Conservation (phyloP, 495 filamentous ascomycete species). For the Penicillium canariense region DNA sequence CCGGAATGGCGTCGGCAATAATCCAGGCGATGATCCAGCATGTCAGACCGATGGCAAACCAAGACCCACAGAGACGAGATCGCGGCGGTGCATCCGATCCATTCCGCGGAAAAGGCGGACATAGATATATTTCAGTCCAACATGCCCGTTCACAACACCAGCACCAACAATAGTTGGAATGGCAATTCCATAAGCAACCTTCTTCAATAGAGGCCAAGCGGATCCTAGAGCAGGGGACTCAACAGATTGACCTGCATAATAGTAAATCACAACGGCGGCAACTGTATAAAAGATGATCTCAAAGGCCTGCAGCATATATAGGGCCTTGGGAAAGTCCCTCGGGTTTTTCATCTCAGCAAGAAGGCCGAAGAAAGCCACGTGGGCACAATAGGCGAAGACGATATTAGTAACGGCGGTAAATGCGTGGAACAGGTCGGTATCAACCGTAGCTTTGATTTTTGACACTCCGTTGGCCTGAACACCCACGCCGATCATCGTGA, state of each 20-base stretch:
- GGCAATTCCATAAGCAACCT: conserved; percentile 72
- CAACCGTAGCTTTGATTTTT: conserved; percentile 19
- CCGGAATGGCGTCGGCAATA: conserved; percentile 70
- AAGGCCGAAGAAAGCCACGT: conserved; percentile 70
- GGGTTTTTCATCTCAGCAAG: conserved; percentile 73
- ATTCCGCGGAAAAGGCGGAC: conserved; percentile 57
- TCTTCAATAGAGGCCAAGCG: conserved; percentile 58
- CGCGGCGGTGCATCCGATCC: conserved; percentile 56
- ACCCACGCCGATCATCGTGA: conserved; percentile 68
- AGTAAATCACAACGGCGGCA: conserved; percentile 55
- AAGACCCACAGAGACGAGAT: conserved; percentile 45
- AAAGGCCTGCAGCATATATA: conserved; percentile 57
- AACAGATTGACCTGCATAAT: conserved; percentile 63
- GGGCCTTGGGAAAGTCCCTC: conserved; percentile 60
- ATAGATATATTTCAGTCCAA: conserved; percentile 62
- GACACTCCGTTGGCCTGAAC: conserved; percentile 30
- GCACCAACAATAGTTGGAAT: conserved; percentile 58
- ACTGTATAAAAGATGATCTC: conserved; percentile 62
- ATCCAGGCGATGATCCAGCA: conserved; percentile 68
- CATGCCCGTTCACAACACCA: conserved; percentile 59
- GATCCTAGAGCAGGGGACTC: conserved; percentile 69
- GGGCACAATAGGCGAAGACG: conserved; percentile 41
- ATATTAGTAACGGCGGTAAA: conserved; percentile 38
- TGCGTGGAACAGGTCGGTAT: conserved; percentile 28
- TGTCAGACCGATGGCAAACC: conserved; percentile 53